A percentile compares a stretch with the other conserved stretches of the same genome.
Evolutionary conservation across 768 basidiomycete genomes (phyloP).

Genomic region (Xanthoconium purpureum): DNA sequence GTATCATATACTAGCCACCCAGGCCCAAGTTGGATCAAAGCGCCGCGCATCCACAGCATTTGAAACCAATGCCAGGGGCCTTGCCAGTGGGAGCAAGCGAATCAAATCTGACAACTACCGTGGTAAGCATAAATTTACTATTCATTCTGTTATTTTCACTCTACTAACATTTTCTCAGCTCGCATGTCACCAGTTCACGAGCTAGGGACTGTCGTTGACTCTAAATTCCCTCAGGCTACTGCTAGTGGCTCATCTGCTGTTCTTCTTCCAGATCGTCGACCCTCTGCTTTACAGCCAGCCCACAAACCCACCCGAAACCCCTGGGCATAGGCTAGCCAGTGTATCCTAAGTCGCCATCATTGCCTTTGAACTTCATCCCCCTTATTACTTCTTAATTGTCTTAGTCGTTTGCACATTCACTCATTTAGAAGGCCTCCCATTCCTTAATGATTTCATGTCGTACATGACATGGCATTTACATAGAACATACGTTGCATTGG

Average conservation of each 20-base stretch:
- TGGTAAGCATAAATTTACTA: background rate
- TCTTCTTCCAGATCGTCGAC: background rate
- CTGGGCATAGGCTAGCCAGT: background rate
- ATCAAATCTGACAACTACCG: background rate
- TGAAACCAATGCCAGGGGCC: background rate
- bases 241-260: background rate
- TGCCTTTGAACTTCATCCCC: background rate
- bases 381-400: background rate
- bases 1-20: background rate
- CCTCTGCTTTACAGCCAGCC: background rate
- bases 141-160: background rate
- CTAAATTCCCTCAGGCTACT: background rate
- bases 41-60: background rate
- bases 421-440: background rate
- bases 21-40: background rate
- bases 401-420: background rate
- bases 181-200: background rate
- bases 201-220: too few relatives aligned
- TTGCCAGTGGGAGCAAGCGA: background rate
- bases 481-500: background rate
- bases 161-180: background rate
- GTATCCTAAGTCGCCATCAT: background rate
- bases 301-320: background rate
- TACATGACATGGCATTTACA: background rate
- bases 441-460: background rate